Evolutionary conservation across 257 asterid genomes (phyloP), one percentile per base, ranked within the genome.

Genomic region (Solanum pimpinellifolium): DNA sequence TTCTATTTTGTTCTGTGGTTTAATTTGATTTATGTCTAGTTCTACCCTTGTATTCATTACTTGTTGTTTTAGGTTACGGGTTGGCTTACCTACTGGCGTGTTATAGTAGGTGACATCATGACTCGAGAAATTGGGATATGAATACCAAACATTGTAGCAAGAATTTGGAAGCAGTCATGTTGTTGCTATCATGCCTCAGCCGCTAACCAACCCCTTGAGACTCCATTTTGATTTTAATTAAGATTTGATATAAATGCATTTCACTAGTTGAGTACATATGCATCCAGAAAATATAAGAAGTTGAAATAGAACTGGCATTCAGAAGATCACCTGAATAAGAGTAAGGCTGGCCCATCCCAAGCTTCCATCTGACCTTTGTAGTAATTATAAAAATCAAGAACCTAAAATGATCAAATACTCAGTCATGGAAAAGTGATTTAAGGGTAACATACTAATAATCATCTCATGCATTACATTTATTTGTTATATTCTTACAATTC

Each of bases 311-410:
- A 89, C 85, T 80, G 52, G 89, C 86, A 84, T 88, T 87, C 47
- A 87, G 89, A 88, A 56, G 85, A 83, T 93, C 91, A 97, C 99
- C 99, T 95, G 96, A 97, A 97, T 91, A 97, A 91, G 78, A 97
- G 94, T 90, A 97, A 93, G 88, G 99, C 99, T 91, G 99, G 99
- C 87, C 99, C 99, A 91, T 97, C 99, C 99, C 99, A 97, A 77
- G 99, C 94, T 91, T 97, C 99, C 99, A 97, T 97, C 91, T 96
- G 99, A 90, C 99, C 99, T 89, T 97, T 97, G 97, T 95, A 96
- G 94, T 97, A 97, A 88, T 97, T 96, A 86, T 96, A 97, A 90
- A 97, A 97, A 92, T 96, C 98, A 91, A 95, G 87, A 87, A 92
- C 93, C 99, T 97, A 92, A 37, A 86, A 89, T 80, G 84, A 86